phyloP scores from a whole-genome alignment of 2,329 filamentous ascomycete species.

The Beauveria asiatica region DNA sequence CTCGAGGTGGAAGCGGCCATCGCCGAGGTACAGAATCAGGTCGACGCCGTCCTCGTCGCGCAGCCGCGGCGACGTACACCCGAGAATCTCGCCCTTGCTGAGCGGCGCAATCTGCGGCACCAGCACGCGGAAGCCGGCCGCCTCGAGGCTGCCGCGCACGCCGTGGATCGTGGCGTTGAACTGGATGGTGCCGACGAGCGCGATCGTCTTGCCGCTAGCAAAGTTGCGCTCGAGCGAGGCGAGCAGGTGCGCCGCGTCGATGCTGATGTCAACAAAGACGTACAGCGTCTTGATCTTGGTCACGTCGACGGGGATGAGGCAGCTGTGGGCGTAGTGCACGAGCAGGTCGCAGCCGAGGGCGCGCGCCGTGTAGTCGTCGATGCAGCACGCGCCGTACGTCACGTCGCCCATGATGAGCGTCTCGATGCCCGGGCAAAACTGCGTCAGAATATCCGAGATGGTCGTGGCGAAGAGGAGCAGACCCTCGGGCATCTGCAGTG shows the following conservation, averaged over 20 bases:
- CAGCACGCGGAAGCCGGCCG: slow-evolving; percentile 74
- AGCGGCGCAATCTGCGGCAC: slow-evolving; percentile 90
- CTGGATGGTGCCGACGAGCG: slow-evolving; percentile 93
- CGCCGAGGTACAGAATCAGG: slow-evolving; percentile 79
- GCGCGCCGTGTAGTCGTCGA: slow-evolving; percentile 94
- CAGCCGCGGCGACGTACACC: slow-evolving; percentile 84
- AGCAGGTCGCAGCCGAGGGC: slow-evolving; percentile 90
- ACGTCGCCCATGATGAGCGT: slow-evolving; percentile 99
- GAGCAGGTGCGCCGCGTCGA: slow-evolving; percentile 81
- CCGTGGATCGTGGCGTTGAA: slow-evolving; percentile 97
- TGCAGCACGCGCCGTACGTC: slow-evolving; percentile 96
- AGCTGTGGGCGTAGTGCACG: slow-evolving; percentile 95
- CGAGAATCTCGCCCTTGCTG: slow-evolving; percentile 85
- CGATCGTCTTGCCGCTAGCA: slow-evolving; percentile 72
- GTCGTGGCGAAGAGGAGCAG: slow-evolving; percentile 93
- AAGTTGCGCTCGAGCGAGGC: slow-evolving; percentile 87
- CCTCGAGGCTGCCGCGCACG: slow-evolving; percentile 66
- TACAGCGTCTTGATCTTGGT: slow-evolving; percentile 97
- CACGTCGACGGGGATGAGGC: slow-evolving; percentile 89
- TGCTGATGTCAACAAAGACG: slow-evolving; percentile 96
- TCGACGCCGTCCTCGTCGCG: slow-evolving; percentile 54
- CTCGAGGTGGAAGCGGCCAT: slow-evolving; percentile 92
- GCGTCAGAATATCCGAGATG: slow-evolving; percentile 89
- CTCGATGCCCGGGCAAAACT: slow-evolving; percentile 86
- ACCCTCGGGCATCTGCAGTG: slow-evolving; percentile 95